Conservation (phyloP, 441 rosid genomes). For the Bruguiera hainesii region DNA sequence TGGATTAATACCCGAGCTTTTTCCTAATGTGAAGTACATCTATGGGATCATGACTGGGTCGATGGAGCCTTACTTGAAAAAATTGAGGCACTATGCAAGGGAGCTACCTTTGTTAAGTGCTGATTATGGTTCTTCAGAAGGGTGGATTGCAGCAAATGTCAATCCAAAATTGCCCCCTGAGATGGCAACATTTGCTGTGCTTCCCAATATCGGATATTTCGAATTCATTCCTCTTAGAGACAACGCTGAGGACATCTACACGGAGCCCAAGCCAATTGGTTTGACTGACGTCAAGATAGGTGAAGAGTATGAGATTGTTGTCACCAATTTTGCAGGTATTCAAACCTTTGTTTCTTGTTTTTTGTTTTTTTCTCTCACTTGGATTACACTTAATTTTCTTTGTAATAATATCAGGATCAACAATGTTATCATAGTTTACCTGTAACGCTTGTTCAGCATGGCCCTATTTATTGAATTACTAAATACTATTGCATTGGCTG, state of each 20-base stretch:
- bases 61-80: slow-evolving; percentile 84
- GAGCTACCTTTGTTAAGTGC: slow-evolving; percentile 70
- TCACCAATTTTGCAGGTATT: slow-evolving; percentile 86
- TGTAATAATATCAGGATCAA: neutral
- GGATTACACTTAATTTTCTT: neutral
- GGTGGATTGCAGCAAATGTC: slow-evolving; percentile 93
- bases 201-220: slow-evolving; percentile 85
- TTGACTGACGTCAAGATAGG: slow-evolving; percentile 74
- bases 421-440: neutral
- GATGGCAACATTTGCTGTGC: slow-evolving; percentile 62
- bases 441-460: too few relatives aligned
- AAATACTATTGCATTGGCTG: too few relatives aligned
- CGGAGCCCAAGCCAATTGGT: slow-evolving; percentile 51
- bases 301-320: slow-evolving; percentile 80
- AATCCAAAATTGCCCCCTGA: slow-evolving; percentile 74
- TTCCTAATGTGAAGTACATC: slow-evolving; percentile 81
- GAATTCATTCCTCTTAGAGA: slow-evolving; percentile 67
- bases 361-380: too few relatives aligned
- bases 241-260: slow-evolving; percentile 18
- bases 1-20: slow-evolving; percentile 83
- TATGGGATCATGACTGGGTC: slow-evolving; percentile 99
- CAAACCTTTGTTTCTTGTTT: neutral
- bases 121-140: slow-evolving; percentile 95
- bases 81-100: slow-evolving; percentile 84
- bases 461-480: too few relatives aligned